Evolutionary conservation across 2,329 filamentous ascomycete species (phyloP).

Genomic region (Aspergillus proliferans): DNA sequence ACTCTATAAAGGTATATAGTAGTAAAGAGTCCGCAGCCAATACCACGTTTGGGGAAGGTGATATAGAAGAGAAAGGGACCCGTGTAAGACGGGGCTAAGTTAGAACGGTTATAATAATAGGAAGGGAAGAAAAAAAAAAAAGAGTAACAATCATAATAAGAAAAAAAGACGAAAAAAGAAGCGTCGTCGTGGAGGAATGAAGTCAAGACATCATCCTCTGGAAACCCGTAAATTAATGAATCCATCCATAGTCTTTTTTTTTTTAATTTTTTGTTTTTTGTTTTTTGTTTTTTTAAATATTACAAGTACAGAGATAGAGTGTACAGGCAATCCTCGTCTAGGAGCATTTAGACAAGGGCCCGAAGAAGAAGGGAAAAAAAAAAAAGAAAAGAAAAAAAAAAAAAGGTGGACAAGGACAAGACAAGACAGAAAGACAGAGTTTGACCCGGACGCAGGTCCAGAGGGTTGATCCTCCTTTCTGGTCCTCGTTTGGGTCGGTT

Average conservation of each 20-base stretch:
- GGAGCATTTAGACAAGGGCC: neutral
- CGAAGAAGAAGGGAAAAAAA: neutral
- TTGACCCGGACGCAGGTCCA: conserved; percentile 36
- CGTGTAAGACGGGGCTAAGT: neutral
- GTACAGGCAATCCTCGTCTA: too few species aligned
- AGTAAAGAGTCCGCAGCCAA: neutral
- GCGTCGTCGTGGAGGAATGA: neutral
- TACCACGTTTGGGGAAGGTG: neutral
- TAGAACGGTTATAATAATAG: neutral
- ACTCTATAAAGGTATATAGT: neutral
- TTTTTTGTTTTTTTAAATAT: neutral
- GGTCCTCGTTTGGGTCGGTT: conserved; percentile 26
- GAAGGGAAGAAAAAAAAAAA: neutral
- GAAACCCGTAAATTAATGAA: too few species aligned
- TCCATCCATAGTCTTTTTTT: too few species aligned
- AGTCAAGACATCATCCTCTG: neutral
- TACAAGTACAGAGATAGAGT: too few species aligned
- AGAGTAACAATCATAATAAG: neutral
- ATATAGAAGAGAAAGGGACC: neutral
- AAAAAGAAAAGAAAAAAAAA: neutral
- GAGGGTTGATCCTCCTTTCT: conserved; percentile 34
- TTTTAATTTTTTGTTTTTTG: too few species aligned
- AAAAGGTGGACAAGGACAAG: conserved; percentile 4
- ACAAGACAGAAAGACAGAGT: conserved; percentile 17
- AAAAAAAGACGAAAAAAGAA: neutral